Evolutionary conservation across 1,284 basidiomycete genomes (phyloP), one percentile per base, ranked within the genome.

Genomic region (Tilletiopsis washingtonensis): DNA sequence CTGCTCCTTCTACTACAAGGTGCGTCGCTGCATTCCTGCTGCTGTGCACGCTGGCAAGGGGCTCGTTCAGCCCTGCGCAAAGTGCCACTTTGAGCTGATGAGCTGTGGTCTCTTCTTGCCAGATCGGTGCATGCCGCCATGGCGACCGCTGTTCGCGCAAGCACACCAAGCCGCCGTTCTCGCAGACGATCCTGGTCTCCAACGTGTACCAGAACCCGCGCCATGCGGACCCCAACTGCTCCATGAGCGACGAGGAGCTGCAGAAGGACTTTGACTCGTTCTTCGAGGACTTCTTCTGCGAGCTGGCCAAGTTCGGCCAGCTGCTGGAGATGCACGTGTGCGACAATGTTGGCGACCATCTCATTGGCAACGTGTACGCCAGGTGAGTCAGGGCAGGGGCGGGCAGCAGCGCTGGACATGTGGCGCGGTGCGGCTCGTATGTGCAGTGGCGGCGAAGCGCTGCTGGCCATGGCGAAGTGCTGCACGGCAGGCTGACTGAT

Each of bases 161-260:
- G 75, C 94, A 99, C 76, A 97, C 96, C 74, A 85, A 87, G 67
- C 94, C 94, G 1, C 86, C 89, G 2, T 97, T 93, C 76, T 96
- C 91, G 1, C 91, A 96, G 69, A 98, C 94, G 2, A 91, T 99
- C 38, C 80, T 98, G 20, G 81, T 98, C 17, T 89, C 91, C n/a
- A 99, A 99, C 70, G 91, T 98, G 44, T 99, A 97, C 75, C 91
- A 97, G 75, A 99, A 98, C 75, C 94, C 94, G 1, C 86, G 86
- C 1, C 87, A 93, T 65, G 55, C 62, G 23, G 86, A 90, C 69
- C 87, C 89, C 36, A 81, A 90, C 67, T 84, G 88, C 81, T 83
- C 43, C 27, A 77, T 94, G 67, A 81, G 82, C 17, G 67, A 70
- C 43, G 81, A 86, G 73, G 88, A 97, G 72, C 78, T 97, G 5